Base-by-base conservation (phyloP, 495 filamentous ascomycete genomes). In the Staphylotrichum tortipilum region DNA sequence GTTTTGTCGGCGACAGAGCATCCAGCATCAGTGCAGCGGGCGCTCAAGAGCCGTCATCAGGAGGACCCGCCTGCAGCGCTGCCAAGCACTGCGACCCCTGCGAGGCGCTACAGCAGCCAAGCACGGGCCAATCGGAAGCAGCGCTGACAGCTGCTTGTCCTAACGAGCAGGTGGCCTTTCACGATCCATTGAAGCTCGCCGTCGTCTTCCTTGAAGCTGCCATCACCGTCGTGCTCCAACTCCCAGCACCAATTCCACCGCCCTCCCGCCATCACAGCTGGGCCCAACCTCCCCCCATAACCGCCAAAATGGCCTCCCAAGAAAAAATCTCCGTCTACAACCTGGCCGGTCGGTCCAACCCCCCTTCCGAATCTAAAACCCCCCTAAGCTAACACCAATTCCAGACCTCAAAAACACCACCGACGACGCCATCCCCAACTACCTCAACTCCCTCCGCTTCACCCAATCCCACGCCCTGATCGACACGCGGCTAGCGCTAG, bases 401-500 rank as follows among this genome's bases (percentile, higher is more conserved):
- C 35, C 60, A 95, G 92, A 95, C 64, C 84, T 98, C 49, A 97
- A 97, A 69, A 94, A 94, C 65, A 94, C 89, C 17, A 86, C 84
- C 60, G 92, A 98, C 74, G 92, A 98, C 62, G 87, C 89, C 47
- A 80, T 98, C 40, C 78, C 83, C n/a, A 85, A 89, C 68, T 96
- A 96, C 70, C 81, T 97, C 42, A 88, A 80, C 66, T 83, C 78
- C 17, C 83, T 96, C 34, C 75, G 80, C 50, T 96, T 94, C 76
- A 75, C 67, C 22, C 89, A 90, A 64, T 81, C 84, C 57, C 83
- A 98, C 75, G 73, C 62, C 50, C 82, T 90, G 38, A 79, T 81
- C 58, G 88, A 96, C 63, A 76, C 92, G 36, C 87, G 88, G 41
- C 83, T 97, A 34, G 69, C 74, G 1, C 67, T 98, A 0, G 91